Evolutionary conservation across 2,329 filamentous ascomycete species (phyloP).

Genomic region (Diaporthe ilicicola): DNA sequence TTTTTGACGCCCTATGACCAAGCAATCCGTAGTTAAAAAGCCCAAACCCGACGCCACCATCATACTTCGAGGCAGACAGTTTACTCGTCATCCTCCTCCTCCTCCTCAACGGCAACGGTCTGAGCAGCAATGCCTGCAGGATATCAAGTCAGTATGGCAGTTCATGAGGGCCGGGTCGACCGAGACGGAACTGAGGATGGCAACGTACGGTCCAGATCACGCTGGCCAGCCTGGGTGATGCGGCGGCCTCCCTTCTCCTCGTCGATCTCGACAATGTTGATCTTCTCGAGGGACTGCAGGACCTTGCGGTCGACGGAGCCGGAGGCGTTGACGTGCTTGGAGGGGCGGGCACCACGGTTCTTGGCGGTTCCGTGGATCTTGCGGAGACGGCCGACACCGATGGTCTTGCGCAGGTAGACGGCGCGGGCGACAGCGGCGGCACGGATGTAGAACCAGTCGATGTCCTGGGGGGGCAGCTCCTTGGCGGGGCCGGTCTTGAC

Average conservation of each 20-base stretch:
- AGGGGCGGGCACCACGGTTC: conserved; percentile 93
- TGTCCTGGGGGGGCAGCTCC: conserved; percentile 97
- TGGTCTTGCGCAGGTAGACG: conserved; percentile 99
- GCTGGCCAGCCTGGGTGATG: conserved; percentile 97
- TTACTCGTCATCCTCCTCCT: conserved; percentile 74
- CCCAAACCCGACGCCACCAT: conserved; percentile 24
- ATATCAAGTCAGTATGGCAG: not conserved
- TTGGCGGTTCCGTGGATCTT: conserved; percentile 96
- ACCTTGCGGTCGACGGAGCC: conserved; percentile 97
- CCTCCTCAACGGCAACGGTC: conserved; percentile 76
- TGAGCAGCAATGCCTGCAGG: conserved; percentile 77
- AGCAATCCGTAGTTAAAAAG: conserved; percentile 27
- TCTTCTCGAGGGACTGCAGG: conserved; percentile 98
- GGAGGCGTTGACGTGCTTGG: conserved; percentile 94
- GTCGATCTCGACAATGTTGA: conserved; percentile 95
- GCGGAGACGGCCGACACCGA: conserved; percentile 96
- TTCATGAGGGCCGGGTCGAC: too few relatives aligned
- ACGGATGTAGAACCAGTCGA: conserved; percentile 95
- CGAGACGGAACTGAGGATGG: not conserved
- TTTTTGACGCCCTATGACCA: conserved; percentile 34
- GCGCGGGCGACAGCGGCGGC: conserved; percentile 95
- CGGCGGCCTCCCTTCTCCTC: conserved; percentile 98
- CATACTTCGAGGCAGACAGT: conserved; percentile 38
- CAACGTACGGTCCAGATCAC: conserved; percentile 89
- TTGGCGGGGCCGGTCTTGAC: conserved; percentile 98